phyloP scores from a whole-genome alignment of 2,329 filamentous ascomycete genomes.

The Aspergillus novofumigatus region DNA sequence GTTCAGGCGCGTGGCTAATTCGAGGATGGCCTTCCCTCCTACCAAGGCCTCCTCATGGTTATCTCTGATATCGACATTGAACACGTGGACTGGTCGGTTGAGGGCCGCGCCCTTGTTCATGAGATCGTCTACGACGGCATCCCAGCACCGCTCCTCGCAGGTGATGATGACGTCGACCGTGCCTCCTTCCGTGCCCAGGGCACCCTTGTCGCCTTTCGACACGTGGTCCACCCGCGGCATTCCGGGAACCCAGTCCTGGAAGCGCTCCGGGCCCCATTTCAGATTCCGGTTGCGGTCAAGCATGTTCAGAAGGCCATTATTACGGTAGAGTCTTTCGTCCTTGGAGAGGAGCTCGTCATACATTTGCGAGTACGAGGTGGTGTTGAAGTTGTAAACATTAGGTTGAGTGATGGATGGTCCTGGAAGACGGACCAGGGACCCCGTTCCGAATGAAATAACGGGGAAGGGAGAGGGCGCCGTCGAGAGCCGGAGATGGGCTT shows the following conservation, averaged over 20 bases:
- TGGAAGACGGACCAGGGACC: slow-evolving; percentile 86
- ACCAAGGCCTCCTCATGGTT: slow-evolving; percentile 95
- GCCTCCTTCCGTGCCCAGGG: slow-evolving; percentile 76
- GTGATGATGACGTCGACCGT: slow-evolving; percentile 93
- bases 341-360: slow-evolving; percentile 85
- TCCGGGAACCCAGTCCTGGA: slow-evolving; percentile 95
- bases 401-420: slow-evolving; percentile 88
- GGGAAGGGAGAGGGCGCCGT: slow-evolving; percentile 79
- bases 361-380: slow-evolving; percentile 90
- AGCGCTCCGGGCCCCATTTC: slow-evolving; percentile 93
- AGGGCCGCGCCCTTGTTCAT: slow-evolving; percentile 78
- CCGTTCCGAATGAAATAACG: slow-evolving; percentile 97
- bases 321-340: slow-evolving; percentile 79
- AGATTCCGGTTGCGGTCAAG: slow-evolving; percentile 84
- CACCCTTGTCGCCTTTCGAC: slow-evolving; percentile 66
- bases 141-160: slow-evolving; percentile 97
- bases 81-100: slow-evolving; percentile 92
- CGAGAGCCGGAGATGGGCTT: slow-evolving; percentile 91
- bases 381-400: slow-evolving; percentile 98
- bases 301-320: slow-evolving; percentile 95
- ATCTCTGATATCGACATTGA: slow-evolving; percentile 97
- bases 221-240: slow-evolving; percentile 73
- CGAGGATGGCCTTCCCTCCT: slow-evolving; percentile 85
- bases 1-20: slow-evolving; percentile 82
- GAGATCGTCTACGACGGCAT: slow-evolving; percentile 92